Evolutionary conservation across 1,139 yeast species (phyloP).

Genomic region (Saccharomyces hybrid): DNA sequence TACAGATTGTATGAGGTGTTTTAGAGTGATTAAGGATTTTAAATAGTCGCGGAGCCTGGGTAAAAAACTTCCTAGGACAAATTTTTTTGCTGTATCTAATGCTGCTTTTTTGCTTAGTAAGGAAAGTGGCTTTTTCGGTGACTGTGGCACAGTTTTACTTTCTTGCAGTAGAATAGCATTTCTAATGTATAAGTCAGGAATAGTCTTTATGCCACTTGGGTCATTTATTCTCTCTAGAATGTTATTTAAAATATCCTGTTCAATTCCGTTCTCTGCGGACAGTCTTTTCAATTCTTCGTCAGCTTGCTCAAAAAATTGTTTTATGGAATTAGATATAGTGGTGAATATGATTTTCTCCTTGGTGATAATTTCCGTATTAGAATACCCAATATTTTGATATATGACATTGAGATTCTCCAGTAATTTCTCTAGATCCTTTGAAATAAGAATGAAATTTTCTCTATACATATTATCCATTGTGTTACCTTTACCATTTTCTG

Average conservation of each 20-base stretch:
- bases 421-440: conserved; percentile 31
- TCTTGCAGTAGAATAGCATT: conserved; percentile 30
- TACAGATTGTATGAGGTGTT: conserved; percentile 10
- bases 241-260: conserved; percentile 27
- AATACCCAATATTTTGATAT: conserved; percentile 36
- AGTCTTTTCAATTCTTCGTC: conserved; percentile 29
- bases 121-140: conserved; percentile 31
- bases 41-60: conserved; percentile 26
- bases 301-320: conserved; percentile 33
- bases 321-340: conserved; percentile 32
- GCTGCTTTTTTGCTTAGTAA: conserved; percentile 31
- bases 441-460: conserved; percentile 31
- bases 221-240: conserved; percentile 32
- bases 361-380: conserved; percentile 32
- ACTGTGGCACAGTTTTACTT: conserved; percentile 26
- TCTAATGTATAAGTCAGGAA: conserved; percentile 35
- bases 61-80: conserved; percentile 28
- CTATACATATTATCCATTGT: conserved; percentile 16
- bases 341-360: conserved; percentile 34
- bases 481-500: conserved; percentile 1
- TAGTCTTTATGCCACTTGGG: conserved; percentile 33
- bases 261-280: conserved; percentile 25
- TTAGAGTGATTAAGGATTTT: conserved; percentile 18
- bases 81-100: conserved; percentile 27
- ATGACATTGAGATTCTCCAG: conserved; percentile 32